Conservation (phyloP, 768 basidiomycete genomes). For the Collybia sp. region DNA sequence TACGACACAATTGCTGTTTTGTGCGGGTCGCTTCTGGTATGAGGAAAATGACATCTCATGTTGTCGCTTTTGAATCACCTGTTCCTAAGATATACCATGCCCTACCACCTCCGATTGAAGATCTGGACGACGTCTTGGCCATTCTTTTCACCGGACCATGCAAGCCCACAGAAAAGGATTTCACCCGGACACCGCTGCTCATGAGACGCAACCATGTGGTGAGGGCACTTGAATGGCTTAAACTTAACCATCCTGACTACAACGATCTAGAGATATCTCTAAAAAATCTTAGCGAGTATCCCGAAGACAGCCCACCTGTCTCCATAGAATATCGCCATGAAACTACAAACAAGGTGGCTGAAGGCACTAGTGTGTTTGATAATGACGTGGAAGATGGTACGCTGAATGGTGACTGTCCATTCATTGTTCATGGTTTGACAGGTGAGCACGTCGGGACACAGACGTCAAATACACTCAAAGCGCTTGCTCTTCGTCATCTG, state of each 20-base stretch:
- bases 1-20: conserved; percentile 17
- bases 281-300: conserved; percentile 18
- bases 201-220: conserved; percentile 19
- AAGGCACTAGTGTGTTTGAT: conserved; percentile 21
- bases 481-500: conserved; percentile 21
- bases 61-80: conserved; percentile 17
- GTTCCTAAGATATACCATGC: conserved; percentile 17
- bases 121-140: not conserved
- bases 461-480: conserved; percentile 9
- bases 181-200: conserved; percentile 16
- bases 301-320: conserved; percentile 15
- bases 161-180: not conserved
- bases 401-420: conserved; percentile 17
- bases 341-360: conserved; percentile 14
- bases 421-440: conserved; percentile 31
- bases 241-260: conserved; percentile 29
- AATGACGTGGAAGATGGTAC: conserved; percentile 21
- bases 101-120: conserved; percentile 15
- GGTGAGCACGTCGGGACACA: conserved; percentile 17
- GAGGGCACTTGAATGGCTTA: conserved; percentile 29
- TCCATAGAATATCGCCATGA: conserved; percentile 14
- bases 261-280: conserved; percentile 22
- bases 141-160: not conserved
- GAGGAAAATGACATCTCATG: conserved; percentile 18
- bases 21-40: conserved; percentile 17